These are phyloP conservation scores for Aquilaria sinensis DNA, from an alignment of 345 rosid species.

Conservation along the genomic window DNA sequence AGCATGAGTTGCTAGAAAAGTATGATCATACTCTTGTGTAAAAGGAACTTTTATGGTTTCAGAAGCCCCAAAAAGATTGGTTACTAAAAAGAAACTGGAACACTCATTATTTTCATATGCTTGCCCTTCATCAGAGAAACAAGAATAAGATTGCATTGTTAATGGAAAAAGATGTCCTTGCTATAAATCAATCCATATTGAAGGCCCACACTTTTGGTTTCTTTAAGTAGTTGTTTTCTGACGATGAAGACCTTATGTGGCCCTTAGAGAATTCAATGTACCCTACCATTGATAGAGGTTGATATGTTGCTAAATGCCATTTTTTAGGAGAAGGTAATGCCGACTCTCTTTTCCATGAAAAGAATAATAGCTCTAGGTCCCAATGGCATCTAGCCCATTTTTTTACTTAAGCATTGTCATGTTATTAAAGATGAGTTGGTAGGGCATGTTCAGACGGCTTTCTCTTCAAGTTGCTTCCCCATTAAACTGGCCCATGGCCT, in stretches of 20 bases:
- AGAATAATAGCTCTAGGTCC: background rate
- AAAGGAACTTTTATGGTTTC: background rate
- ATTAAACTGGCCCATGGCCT: background rate
- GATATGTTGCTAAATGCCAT: no score
- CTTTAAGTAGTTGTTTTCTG: no score
- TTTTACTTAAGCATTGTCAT: background rate
- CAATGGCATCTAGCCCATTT: background rate
- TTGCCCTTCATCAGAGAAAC: background rate
- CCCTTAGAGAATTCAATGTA: no score
- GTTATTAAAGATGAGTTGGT: no score
- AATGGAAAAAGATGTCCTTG: no score
- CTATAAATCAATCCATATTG: no score
- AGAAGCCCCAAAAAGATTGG: background rate
- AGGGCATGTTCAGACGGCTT: background rate
- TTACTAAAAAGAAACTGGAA: background rate
- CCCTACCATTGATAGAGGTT: no score
- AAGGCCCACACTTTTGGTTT: no score
- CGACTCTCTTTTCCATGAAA: no score
- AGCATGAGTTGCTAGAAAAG: background rate
- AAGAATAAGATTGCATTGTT: background rate
- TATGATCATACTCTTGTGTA: background rate
- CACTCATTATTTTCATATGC: background rate
- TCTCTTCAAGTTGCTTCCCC: background rate
- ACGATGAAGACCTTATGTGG: no score
- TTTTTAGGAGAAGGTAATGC: no score